Base-by-base conservation (phyloP, 495 filamentous ascomycete genomes). In the Cenococcum geophilum region DNA sequence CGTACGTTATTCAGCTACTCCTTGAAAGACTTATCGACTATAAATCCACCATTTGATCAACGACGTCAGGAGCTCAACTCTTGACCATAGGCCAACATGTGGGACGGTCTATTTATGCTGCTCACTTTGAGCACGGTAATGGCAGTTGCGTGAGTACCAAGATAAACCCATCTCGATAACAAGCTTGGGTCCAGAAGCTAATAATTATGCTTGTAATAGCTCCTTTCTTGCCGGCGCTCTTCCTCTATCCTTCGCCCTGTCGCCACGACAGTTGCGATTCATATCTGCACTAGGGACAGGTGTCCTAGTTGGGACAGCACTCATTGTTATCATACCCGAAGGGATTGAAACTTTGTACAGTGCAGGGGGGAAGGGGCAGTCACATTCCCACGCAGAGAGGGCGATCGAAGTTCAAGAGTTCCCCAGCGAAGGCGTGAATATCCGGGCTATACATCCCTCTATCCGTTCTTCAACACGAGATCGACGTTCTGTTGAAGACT, bases 271-370 rank as follows among this genome's bases (percentile, higher is more conserved):
- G 71, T 78, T 96, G 23, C 85, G 93, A 69, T 73, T 97, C 37
- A 89, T 97, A 72, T 91, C 91, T 11, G 89, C 91, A 21, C 84
- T 98, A 71, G 93, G 93, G 34, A 90, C 96, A 77, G 93, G 93
- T 43, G 86, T 98, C 16, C 78, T 98, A 8, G 91, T 98, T 21
- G 93, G 93, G 37, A 97, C 92, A 36, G 90, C 91, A 9, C 81
- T 98, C 65, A 91, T 97, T 58, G 90, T 98, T 1, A 98, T 98
- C 71, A 96, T 98, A 69, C 93, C 93, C 0, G 93, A 98, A 73
- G 93, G 93, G 16, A 84, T 97, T 52, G 93, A 97, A 69, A 93
- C 93, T 6, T 77, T 97, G 52, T 91, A 95, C 70, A 84, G 82
- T 65, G 79, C 86, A 10, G 79, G 74, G 48, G 68, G 73, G 36